These are phyloP conservation scores for Saccharomycopsis vini DNA, from an alignment of 805 yeast genomes.

Conservation along the genomic window DNA sequence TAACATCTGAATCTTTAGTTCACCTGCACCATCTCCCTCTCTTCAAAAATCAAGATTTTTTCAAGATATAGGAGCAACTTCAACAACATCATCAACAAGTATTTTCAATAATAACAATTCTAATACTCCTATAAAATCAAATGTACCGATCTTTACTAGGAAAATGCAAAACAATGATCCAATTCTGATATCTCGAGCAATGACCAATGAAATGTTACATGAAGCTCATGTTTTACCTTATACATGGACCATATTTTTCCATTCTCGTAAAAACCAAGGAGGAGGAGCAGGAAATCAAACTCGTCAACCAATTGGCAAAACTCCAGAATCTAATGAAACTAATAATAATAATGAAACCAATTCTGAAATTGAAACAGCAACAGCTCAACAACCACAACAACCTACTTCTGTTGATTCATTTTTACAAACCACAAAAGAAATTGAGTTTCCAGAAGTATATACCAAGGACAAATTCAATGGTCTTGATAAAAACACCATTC, in stretches of 20 bases:
- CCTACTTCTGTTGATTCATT: conserved; percentile 8
- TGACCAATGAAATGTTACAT: conserved; percentile 2
- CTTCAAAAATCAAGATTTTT: conserved; percentile 9
- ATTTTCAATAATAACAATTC: background rate
- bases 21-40: no score
- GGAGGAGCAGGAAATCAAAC: background rate
- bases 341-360: background rate
- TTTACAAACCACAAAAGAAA: conserved; percentile 14
- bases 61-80: background rate
- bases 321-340: background rate
- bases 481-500: background rate
- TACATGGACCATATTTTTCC: conserved; percentile 16
- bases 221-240: conserved; percentile 16
- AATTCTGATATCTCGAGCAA: conserved; percentile 1
- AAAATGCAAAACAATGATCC: conserved; percentile 3
- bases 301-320: background rate
- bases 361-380: background rate
- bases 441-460: conserved; percentile 13
- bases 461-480: conserved; percentile 7
- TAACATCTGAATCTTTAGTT: no score
- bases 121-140: no score
- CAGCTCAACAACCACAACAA: background rate
- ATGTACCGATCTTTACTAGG: no score
- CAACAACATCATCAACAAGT: background rate
- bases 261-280: conserved; percentile 13